Evolutionary conservation across 164 flowering plant species (phyloP).

Genomic region (Echeveria elegans): DNA sequence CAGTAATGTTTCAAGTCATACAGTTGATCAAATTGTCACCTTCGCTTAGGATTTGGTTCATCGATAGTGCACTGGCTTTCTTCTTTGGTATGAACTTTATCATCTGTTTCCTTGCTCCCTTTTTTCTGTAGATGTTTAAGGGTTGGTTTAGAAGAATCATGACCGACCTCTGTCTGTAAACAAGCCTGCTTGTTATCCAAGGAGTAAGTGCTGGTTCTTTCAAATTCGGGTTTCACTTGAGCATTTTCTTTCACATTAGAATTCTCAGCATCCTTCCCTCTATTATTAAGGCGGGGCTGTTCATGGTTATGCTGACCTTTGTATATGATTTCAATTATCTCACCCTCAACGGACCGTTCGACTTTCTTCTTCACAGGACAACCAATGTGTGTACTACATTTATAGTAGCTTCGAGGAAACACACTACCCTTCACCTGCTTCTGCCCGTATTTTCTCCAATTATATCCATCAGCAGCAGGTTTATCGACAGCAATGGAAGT

Average conservation of each 20-base stretch:
- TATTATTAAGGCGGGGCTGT: constrained; percentile 42
- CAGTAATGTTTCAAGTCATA: neutral
- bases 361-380: constrained; percentile 95
- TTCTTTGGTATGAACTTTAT: too few relatives aligned
- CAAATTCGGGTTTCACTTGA: constrained; percentile 25
- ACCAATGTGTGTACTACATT: constrained; percentile 64
- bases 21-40: neutral
- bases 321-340: constrained; percentile 77
- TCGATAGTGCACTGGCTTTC: too few relatives aligned
- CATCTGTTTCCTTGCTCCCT: too few relatives aligned
- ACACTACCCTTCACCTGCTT: constrained; percentile 92
- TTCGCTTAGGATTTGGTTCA: too few relatives aligned
- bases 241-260: constrained; percentile 24
- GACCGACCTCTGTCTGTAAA: too few relatives aligned
- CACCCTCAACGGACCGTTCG: constrained; percentile 53
- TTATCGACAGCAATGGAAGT: constrained; percentile 37
- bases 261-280: constrained; percentile 34
- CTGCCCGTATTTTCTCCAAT: constrained; percentile 83
- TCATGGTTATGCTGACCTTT: constrained; percentile 88
- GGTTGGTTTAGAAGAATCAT: too few relatives aligned
- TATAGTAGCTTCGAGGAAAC: constrained; percentile 85
- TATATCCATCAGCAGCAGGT: constrained; percentile 34
- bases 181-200: too few relatives aligned
- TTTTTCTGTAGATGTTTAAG: too few relatives aligned
- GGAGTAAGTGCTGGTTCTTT: neutral